A percentile compares a stretch with the other conserved stretches of the same genome.
These are phyloP conservation scores for Scheffersomyces parashehatae DNA, from an alignment of 1,139 yeast species.

Conservation along the genomic window DNA sequence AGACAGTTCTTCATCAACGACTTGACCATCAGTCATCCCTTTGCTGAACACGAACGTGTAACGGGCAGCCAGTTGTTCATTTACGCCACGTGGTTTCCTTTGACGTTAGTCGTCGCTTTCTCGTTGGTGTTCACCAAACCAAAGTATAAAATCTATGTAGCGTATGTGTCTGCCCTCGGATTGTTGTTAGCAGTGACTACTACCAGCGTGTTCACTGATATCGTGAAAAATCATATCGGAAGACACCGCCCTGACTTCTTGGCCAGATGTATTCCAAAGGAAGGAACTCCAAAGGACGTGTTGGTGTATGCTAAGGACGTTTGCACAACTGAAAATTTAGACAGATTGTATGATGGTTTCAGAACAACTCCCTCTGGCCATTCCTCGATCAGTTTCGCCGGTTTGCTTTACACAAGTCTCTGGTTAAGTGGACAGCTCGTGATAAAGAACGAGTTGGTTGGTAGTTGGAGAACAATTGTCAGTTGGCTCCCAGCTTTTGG, in stretches of 20 bases:
- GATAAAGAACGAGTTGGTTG: constrained; percentile 36
- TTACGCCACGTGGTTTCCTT: constrained; percentile 43
- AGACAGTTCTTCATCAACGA: constrained; percentile 59
- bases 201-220: constrained; percentile 48
- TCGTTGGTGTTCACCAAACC: constrained; percentile 33
- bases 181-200: constrained; percentile 38
- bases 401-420: constrained; percentile 60
- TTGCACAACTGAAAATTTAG: constrained; percentile 53
- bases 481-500: constrained; percentile 45
- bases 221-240: constrained; percentile 70
- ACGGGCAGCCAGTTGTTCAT: constrained; percentile 33
- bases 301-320: constrained; percentile 58
- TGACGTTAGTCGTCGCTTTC: constrained; percentile 22
- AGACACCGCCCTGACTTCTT: constrained; percentile 79
- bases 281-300: constrained; percentile 45
- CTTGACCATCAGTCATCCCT: constrained; percentile 47
- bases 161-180: constrained; percentile 43
- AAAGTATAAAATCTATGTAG: constrained; percentile 35
- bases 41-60: constrained; percentile 44
- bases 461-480: constrained; percentile 55
- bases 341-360: constrained; percentile 61
- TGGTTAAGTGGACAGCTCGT: constrained; percentile 67
- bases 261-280: constrained; percentile 64
- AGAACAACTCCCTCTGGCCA: constrained; percentile 83
- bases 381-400: constrained; percentile 64